Percentiles rank a stretch among this genome's conserved stretches.
These are phyloP conservation scores for Nicotiana obtusifolia DNA, from an alignment of 257 asterid genomes.

Conservation along the genomic window DNA sequence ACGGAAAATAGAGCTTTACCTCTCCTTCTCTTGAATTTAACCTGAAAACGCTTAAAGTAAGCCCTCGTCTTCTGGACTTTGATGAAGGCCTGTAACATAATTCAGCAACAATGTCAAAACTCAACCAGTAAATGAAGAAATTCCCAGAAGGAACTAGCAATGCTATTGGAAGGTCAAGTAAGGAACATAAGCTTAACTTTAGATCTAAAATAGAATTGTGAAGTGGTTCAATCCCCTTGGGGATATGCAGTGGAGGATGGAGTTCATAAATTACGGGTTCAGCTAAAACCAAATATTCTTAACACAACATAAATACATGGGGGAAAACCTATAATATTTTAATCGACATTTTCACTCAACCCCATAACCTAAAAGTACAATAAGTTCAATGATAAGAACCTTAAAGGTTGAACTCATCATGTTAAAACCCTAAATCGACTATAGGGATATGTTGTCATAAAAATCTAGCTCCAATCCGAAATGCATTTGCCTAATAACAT, in stretches of 20 bases:
- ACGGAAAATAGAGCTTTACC: constrained; percentile 19
- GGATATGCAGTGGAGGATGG: background rate
- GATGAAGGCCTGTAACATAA: constrained; percentile 32
- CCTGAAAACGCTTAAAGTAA: constrained; percentile 69
- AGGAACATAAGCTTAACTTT: background rate
- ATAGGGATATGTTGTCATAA: background rate
- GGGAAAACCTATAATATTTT: background rate
- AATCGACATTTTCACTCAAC: background rate
- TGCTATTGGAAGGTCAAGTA: background rate
- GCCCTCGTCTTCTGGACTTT: constrained; percentile 55
- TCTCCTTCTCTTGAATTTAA: constrained; percentile 72
- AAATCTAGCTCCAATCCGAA: background rate
- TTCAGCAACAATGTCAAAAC: background rate
- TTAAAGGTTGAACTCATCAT: background rate
- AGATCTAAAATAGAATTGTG: background rate
- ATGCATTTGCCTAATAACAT: background rate
- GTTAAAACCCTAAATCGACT: background rate
- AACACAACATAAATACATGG: background rate
- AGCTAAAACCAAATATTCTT: background rate
- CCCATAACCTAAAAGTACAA: background rate
- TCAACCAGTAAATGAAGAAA: background rate
- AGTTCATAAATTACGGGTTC: background rate
- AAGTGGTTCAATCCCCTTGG: background rate
- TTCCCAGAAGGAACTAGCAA: background rate
- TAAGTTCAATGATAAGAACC: background rate